Conservation (phyloP, 805 yeast genomes). For the Ogataea polymorpha region DNA sequence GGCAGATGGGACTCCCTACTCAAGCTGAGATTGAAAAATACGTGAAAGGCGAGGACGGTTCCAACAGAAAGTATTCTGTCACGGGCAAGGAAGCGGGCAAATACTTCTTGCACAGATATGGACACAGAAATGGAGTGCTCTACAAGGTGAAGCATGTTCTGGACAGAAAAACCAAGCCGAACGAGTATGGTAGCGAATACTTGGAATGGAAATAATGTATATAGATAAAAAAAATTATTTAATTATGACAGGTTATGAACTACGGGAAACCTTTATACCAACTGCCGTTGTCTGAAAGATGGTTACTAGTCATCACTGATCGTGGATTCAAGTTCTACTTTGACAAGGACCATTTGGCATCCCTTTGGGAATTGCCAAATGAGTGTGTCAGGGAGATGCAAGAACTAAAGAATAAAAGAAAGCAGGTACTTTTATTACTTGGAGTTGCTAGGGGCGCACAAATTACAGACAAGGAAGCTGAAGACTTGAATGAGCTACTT, state of each 20-base stretch:
- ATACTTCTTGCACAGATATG: slow-evolving; percentile 52
- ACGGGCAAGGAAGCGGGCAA: slow-evolving; percentile 65
- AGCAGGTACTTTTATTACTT: slow-evolving; percentile 14
- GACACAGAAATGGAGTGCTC: slow-evolving; percentile 58
- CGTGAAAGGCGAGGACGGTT: slow-evolving; percentile 66
- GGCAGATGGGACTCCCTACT: slow-evolving; percentile 73
- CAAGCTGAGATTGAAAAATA: slow-evolving; percentile 61
- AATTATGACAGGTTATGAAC: slow-evolving; percentile 2
- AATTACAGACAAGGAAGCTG: neutral
- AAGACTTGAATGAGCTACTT: slow-evolving; percentile 7
- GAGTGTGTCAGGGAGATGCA: slow-evolving; percentile 6
- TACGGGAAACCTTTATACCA: slow-evolving; percentile 7
- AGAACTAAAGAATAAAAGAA: slow-evolving; percentile 6
- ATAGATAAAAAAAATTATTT: slow-evolving; percentile 5
- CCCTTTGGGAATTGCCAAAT: slow-evolving; percentile 27
- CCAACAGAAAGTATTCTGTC: slow-evolving; percentile 63
- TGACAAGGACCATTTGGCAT: slow-evolving; percentile 6
- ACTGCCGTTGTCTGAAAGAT: slow-evolving; percentile 15
- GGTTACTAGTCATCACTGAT: slow-evolving; percentile 24
- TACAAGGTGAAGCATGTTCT: slow-evolving; percentile 59
- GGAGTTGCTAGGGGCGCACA: slow-evolving; percentile 19
- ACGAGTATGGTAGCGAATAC: slow-evolving; percentile 38
- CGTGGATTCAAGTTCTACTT: slow-evolving; percentile 27
- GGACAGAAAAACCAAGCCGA: slow-evolving; percentile 51
- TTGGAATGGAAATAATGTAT: slow-evolving; percentile 42